Base-by-base conservation (phyloP, 169 alveolate species). In the Cryptosporidium bovis region DNA sequence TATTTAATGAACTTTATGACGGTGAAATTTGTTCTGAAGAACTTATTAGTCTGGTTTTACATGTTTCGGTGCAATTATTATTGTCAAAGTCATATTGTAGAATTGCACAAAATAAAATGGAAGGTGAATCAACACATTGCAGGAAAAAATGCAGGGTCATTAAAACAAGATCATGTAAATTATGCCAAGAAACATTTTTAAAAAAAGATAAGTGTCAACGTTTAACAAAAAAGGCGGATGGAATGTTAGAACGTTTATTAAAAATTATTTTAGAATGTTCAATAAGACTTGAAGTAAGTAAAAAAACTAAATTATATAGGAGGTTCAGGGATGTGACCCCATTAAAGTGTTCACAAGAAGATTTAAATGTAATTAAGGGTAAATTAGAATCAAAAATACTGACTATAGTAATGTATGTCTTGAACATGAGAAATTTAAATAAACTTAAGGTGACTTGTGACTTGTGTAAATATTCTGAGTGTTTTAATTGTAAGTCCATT, bases 61-160 rank as follows among this genome's bases (percentile, higher is more conserved):
- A 0, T 24, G 7, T 16, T 33, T 5, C 51, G 29, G n/a, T 27
- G 20, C 83, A 69, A 15, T 5, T 69, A 12, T 51, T n/a, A n/a
- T 2, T 69, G 34, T 44, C 83, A 0, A 53, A 29, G 13, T 34
- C 46, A 16, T 69, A 53, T 53, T 69, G 83, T 24, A 34, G 51
- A 51, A 69, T 56, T 33, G 66, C 66, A 34, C 0, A 13, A 2
- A 31, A 34, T 10, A 69, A 69, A 69, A 53, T 69, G 24, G 44
- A 44, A 51, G 56, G 51, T 53, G 83, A 69, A 40, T 10, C 51
- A n/a, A 66, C 66, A 15, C 56, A n/a, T 40, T 69, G 83, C 55
- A 69, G 53, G 29, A 69, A 56, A n/a, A 51, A 66, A 48, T 69
- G 83, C 44, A 69, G 10, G 27, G 27, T 51, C 24, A n/a, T 53